Conservation (phyloP, 1,284 basidiomycete genomes). For the Uromyces viciae-fabae region DNA sequence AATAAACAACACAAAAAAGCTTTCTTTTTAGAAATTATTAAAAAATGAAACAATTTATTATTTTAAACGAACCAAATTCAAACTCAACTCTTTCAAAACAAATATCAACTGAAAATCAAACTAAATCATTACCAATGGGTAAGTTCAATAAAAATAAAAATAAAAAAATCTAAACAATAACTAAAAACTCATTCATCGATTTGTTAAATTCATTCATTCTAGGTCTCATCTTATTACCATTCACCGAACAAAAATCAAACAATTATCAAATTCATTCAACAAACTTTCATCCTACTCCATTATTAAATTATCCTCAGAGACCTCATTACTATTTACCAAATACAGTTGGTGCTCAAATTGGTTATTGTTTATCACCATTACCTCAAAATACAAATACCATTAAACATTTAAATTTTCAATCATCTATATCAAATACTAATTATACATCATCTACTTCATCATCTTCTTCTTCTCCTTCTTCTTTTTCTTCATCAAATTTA, state of each 20-base stretch:
- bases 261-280: not conserved
- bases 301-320: conserved; percentile 1
- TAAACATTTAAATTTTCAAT: not conserved
- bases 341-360: conserved; percentile 2
- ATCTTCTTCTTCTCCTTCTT: not conserved
- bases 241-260: not conserved
- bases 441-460: not conserved
- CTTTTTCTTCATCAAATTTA: not conserved
- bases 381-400: not conserved
- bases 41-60: too few relatives aligned
- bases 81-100: too few relatives aligned
- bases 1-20: too few relatives aligned
- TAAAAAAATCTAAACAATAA: too few relatives aligned
- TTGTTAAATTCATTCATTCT: too few relatives aligned
- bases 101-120: too few relatives aligned
- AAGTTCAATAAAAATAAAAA: too few relatives aligned
- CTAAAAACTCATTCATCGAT: too few relatives aligned
- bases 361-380: conserved; percentile 5
- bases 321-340: conserved; percentile 1
- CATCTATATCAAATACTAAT: not conserved
- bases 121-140: too few relatives aligned
- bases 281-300: not conserved
- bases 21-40: too few relatives aligned
- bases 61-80: too few relatives aligned
- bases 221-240: not conserved